Evolutionary conservation across 805 yeast species (phyloP).

Genomic region (Ogataea wickerhamii): DNA sequence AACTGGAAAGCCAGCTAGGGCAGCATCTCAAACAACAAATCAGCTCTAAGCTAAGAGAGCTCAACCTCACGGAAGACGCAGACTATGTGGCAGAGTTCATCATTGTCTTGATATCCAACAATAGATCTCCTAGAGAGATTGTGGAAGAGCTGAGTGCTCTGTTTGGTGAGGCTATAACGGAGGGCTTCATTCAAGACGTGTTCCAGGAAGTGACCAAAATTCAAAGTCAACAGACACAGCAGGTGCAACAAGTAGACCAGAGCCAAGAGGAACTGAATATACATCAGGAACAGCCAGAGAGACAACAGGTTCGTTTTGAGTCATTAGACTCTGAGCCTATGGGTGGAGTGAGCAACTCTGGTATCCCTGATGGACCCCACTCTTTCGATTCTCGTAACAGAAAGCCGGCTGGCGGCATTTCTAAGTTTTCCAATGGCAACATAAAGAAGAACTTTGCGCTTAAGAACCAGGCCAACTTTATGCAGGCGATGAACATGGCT

Average conservation of each 20-base stretch:
- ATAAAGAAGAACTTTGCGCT: conserved; percentile 31
- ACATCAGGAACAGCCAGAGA: conserved; percentile 19
- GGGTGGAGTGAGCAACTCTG: conserved; percentile 17
- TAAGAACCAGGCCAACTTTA: conserved; percentile 40
- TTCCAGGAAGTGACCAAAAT: conserved; percentile 45
- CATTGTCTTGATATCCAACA: conserved; percentile 65
- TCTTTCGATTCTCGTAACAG: conserved; percentile 14
- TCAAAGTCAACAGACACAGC: conserved; percentile 31
- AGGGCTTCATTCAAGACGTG: conserved; percentile 52
- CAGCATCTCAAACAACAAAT: conserved; percentile 42
- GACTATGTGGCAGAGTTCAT: conserved; percentile 71
- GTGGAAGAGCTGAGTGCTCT: conserved; percentile 56
- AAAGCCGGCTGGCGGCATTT: conserved; percentile 17
- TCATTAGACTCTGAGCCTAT: conserved; percentile 14
- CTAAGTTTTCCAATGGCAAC: conserved; percentile 10
- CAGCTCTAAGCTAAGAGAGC: conserved; percentile 36
- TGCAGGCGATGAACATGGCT: conserved; percentile 38
- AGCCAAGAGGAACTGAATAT: conserved; percentile 16
- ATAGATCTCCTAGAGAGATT: conserved; percentile 58
- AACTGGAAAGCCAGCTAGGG: conserved; percentile 34
- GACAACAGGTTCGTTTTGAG: conserved; percentile 31
- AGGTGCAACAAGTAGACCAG: conserved; percentile 8
- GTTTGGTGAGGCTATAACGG: conserved; percentile 59
- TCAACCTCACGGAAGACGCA: conserved; percentile 48
- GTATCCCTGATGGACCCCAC: conserved; percentile 23